These are phyloP conservation scores for Bigelowiella natans DNA, from an alignment of 78 protist genomes.

Conservation along the genomic window DNA sequence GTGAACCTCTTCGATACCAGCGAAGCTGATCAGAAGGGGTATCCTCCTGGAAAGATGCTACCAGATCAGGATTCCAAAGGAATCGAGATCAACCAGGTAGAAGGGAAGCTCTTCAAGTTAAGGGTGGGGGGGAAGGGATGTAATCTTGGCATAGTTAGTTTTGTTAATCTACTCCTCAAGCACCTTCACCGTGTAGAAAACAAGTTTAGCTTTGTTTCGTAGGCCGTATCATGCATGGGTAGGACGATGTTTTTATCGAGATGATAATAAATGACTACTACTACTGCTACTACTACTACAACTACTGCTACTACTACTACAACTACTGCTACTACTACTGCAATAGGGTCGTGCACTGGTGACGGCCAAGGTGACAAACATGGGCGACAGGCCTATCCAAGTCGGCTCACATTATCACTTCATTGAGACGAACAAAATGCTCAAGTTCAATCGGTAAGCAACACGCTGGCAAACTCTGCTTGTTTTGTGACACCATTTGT, in stretches of 20 bases:
- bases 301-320: too few relatives aligned
- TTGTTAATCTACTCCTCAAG: neutral
- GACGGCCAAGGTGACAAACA: neutral
- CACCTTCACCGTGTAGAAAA: neutral
- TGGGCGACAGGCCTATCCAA: constrained; percentile 31
- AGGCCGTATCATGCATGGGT: too few relatives aligned
- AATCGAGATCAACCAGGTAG: constrained; percentile 1
- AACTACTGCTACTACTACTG: too few relatives aligned
- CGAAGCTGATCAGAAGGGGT: neutral
- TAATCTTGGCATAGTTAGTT: neutral
- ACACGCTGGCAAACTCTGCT: neutral
- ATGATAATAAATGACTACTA: too few relatives aligned
- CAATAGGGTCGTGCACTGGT: constrained; percentile 12
- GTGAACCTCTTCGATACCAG: neutral
- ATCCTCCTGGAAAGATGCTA: neutral
- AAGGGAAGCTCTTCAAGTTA: neutral
- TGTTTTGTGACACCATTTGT: neutral
- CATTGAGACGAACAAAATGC: constrained; percentile 16
- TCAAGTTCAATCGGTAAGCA: constrained; percentile 18
- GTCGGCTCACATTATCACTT: constrained; percentile 39
- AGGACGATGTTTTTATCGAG: too few relatives aligned
- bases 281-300: too few relatives aligned
- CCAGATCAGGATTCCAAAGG: neutral
- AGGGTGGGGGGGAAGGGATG: neutral
- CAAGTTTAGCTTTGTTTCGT: neutral